Evolutionary conservation across 805 yeast genomes (phyloP), one percentile per base, ranked within the genome.

Genomic region (Hyphopichia homilentoma): DNA sequence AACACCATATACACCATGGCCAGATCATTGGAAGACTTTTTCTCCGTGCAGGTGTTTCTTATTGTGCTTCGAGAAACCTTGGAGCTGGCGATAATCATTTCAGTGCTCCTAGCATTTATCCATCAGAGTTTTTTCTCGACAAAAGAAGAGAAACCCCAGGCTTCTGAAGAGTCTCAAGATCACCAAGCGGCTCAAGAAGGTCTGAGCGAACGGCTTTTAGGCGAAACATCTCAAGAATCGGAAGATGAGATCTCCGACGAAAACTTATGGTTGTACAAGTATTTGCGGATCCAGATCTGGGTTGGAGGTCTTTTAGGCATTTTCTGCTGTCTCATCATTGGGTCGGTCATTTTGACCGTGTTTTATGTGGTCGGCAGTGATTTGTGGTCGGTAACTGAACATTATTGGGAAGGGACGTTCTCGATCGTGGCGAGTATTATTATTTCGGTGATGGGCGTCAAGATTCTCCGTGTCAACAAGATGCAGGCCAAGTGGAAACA

Each of bases 1-100:
- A n/a, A n/a, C n/a, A n/a, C n/a, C n/a, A n/a, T n/a, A n/a, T n/a
- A n/a, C n/a, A 14, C 26, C 13, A 25, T 18, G 25, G 12, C 15
- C 9, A 33, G 21, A 16, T 27, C 28, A 13, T 36, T 50, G 7
- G 48, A 40, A 28, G 68, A 75, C 27, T 65, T 68, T 35, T 83
- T 83, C 55, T 81, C 87, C 2, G 75, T 81, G 30, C 87, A 82
- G 59, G 78, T 81, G 21, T 83, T 81, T 50, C 79, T 83, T 52
- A 83, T 83, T 32, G 79, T 82, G 21, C 54, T 83, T 16, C 63
- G 93, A 46, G 93, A 83, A 50, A 79, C 89, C 0, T 51, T 83
- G 32, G 93, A 83, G 57, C 78, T 79, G 51, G 82, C 84, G n/a
- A 75, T 83, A 36, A 83, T 83, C 39, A 73, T 83, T 3, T 80